Conservation (phyloP, 768 basidiomycete genomes). For the Suillus brevipes region DNA sequence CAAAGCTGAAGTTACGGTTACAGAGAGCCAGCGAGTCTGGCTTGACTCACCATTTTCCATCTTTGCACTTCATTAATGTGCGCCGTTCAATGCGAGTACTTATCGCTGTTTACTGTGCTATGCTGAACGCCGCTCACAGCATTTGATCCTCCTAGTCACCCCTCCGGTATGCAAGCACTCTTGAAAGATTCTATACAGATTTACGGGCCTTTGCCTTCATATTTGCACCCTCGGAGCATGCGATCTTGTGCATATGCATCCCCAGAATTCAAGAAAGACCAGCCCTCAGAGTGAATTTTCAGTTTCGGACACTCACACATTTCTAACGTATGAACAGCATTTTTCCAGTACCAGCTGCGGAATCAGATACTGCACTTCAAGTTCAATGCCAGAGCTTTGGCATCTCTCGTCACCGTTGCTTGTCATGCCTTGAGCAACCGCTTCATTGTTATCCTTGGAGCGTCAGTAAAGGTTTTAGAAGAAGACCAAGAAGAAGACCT, state of each 20-base stretch:
- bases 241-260: constrained; percentile 74
- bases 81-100: constrained; percentile 66
- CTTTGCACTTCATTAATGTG: too few relatives aligned
- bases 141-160: constrained; percentile 67
- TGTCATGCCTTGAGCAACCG: too few relatives aligned
- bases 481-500: constrained; percentile 39
- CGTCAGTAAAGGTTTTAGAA: too few relatives aligned
- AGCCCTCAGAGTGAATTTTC: too few relatives aligned
- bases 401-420: too few relatives aligned
- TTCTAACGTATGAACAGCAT: too few relatives aligned
- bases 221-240: constrained; percentile 72
- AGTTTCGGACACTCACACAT: too few relatives aligned
- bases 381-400: constrained; percentile 90
- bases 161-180: constrained; percentile 68
- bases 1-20: constrained; percentile 65
- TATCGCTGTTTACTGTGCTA: background rate
- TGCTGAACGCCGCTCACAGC: constrained; percentile 41
- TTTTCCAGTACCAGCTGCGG: constrained; percentile 84
- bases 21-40: constrained; percentile 67
- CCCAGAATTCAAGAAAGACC: too few relatives aligned
- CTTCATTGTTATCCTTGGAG: too few relatives aligned
- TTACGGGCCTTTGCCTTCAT: constrained; percentile 72
- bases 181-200: constrained; percentile 71
- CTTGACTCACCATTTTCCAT: constrained; percentile 70
- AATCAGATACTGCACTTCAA: constrained; percentile 77